These are phyloP conservation scores for Polytrichum commune DNA, from an alignment of 225 moss, liverwort and hornwort species.

Conservation along the genomic window DNA sequence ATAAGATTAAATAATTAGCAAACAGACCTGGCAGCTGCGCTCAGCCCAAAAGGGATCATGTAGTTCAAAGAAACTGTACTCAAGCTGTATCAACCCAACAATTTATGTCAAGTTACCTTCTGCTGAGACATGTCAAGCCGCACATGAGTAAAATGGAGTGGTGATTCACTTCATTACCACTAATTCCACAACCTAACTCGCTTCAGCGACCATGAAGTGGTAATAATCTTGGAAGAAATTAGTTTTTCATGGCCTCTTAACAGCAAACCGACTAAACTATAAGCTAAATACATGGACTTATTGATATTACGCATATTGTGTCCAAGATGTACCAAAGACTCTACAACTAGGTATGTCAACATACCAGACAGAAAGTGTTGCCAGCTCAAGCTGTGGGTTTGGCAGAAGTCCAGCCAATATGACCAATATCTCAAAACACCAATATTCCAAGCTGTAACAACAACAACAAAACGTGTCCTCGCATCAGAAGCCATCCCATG, in stretches of 20 bases:
- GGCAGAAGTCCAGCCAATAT: conserved; percentile 71
- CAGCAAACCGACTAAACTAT: no score
- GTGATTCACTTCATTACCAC: no score
- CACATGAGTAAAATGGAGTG: no score
- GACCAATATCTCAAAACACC: conserved; percentile 71
- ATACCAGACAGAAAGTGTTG: conserved; percentile 73
- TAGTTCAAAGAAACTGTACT: conserved; percentile 84
- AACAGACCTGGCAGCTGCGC: conserved; percentile 82
- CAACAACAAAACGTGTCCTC: neutral
- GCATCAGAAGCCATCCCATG: no score
- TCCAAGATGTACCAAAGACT: neutral
- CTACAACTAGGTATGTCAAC: neutral
- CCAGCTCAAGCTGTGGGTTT: conserved; percentile 67
- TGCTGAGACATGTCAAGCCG: neutral
- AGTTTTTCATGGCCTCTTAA: no score
- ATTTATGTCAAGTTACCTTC: neutral
- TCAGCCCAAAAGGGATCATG: conserved; percentile 92
- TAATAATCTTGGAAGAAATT: no score
- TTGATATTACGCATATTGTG: no score
- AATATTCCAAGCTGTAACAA: conserved; percentile 65
- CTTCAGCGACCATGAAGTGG: no score
- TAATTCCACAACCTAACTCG: neutral
- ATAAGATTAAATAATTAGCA: neutral
- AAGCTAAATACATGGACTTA: neutral
- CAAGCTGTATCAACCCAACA: conserved; percentile 51